Evolutionary conservation across 345 rosid genomes (phyloP), one percentile per base, ranked within the genome.

Genomic region (Fremontodendron californicum): DNA sequence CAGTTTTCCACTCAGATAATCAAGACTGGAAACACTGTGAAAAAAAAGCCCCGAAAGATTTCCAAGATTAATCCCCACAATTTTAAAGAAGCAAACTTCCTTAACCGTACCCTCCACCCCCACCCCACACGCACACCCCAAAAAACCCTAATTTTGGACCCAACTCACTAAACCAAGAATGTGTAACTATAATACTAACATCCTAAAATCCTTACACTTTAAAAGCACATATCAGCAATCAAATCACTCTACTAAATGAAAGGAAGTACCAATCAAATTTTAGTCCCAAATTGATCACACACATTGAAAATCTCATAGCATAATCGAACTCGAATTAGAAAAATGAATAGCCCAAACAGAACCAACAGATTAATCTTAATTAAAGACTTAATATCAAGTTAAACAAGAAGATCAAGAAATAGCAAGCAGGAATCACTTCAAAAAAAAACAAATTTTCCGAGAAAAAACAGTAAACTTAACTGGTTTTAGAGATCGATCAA

Each of bases 401-500:
- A 74, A 21, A 78, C 61, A 37, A 40, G 45, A 77, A 82, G 87
- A 85, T 83, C 79, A 77, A 75, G 23, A 64, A 52, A 74, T 4
- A 25, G 65, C 71, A 39, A 73, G 39, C 61, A 49, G 3, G 48
- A 37, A 18, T 52, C 77, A 40, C 11, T 31, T 8, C 6, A 46
- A 62, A 23, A 49, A 43, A 48, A 42, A 52, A 25, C 25, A 29
- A 51, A 23, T 12, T 43, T 57, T 40, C 29, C 23, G 4, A 33
- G 52, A 48, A 35, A 65, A 76, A 81, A 75, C 77, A 51, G 23
- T 29, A 21, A 54, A 21, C 48, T 75, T 63, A 45, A 10, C 25
- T 48, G 49, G 80, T 73, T 46, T 64, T 18, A 43, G 55, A 78
- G 80, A 87, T 76, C 81, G 82, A 81, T 80, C 85, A 80, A n/a